phyloP scores from a whole-genome alignment of 139 green algal genomes.

The Haematococcus sp. region DNA sequence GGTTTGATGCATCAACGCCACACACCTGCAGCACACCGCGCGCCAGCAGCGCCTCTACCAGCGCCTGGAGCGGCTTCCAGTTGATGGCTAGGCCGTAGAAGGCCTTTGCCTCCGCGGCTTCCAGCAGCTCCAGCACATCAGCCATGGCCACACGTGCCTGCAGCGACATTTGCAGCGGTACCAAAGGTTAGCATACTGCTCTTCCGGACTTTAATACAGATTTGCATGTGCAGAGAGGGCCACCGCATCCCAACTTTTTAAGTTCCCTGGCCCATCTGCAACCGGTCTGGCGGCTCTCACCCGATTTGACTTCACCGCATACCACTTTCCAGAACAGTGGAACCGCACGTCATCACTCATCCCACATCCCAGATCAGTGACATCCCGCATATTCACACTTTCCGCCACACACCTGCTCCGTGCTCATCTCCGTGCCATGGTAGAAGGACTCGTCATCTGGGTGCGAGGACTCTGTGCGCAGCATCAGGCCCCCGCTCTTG shows the following conservation, averaged over 20 bases:
- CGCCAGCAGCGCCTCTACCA: constrained; percentile 49
- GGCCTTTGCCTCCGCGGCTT: constrained; percentile 86
- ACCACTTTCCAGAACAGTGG: too few species aligned
- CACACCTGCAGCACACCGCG: constrained; percentile 41
- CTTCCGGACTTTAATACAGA: too few species aligned
- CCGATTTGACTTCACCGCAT: too few species aligned
- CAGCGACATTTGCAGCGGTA: neutral
- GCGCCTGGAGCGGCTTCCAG: constrained; percentile 69
- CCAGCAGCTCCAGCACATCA: constrained; percentile 71
- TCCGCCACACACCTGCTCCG: constrained; percentile 48
- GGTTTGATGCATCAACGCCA: too few species aligned
- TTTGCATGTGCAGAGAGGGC: too few species aligned
- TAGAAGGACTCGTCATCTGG: constrained; percentile 31
- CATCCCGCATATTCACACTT: too few species aligned
- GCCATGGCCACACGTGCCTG: constrained; percentile 52
- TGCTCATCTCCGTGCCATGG: constrained; percentile 39
- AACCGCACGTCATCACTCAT: too few species aligned
- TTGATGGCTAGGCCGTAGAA: constrained; percentile 84
- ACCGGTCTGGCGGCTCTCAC: too few species aligned
- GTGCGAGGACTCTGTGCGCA: constrained; percentile 16
- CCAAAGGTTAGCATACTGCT: too few species aligned
- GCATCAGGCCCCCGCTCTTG: constrained; percentile 12
- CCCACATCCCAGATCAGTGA: too few species aligned
- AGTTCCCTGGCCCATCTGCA: too few species aligned
- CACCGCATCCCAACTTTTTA: too few species aligned